Percentiles rank a stretch among this genome's conserved stretches.
phyloP scores from a whole-genome alignment of 306 rosid genomes.

The Gastrolobium bilobum region DNA sequence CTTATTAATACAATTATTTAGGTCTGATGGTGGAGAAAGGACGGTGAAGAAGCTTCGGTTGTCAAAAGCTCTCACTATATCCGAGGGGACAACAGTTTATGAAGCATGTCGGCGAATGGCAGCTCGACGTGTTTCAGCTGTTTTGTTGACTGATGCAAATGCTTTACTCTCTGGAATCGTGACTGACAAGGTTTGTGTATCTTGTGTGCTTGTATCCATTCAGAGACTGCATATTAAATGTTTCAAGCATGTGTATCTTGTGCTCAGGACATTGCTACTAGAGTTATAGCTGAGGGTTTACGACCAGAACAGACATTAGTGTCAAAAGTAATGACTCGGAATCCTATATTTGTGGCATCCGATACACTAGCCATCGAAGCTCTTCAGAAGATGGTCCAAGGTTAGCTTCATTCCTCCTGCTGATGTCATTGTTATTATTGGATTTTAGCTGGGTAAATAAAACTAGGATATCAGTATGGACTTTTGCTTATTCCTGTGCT shows the following conservation, averaged over 20 bases:
- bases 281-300: constrained; percentile 93
- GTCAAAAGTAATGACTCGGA: constrained; percentile 90
- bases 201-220: neutral
- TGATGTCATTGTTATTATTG: neutral
- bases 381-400: constrained; percentile 93
- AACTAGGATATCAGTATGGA: constrained; percentile 6
- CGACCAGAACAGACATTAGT: constrained; percentile 88
- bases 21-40: constrained; percentile 80
- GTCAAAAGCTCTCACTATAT: constrained; percentile 91
- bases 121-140: constrained; percentile 89
- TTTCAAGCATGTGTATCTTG: constrained; percentile 48
- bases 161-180: constrained; percentile 95
- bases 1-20: constrained; percentile 39
- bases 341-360: constrained; percentile 82
- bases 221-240: constrained; percentile 3
- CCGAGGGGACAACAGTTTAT: constrained; percentile 87
- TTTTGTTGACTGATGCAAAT: constrained; percentile 83
- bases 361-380: constrained; percentile 90
- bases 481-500: constrained; percentile 1
- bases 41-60: constrained; percentile 91
- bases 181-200: constrained; percentile 79
- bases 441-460: constrained; percentile 5
- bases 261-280: constrained; percentile 77
- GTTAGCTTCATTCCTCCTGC: constrained; percentile 52
- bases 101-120: constrained; percentile 97